Conservation (phyloP, 495 filamentous ascomycete species). For the Symbiotaphrina buchneri region DNA sequence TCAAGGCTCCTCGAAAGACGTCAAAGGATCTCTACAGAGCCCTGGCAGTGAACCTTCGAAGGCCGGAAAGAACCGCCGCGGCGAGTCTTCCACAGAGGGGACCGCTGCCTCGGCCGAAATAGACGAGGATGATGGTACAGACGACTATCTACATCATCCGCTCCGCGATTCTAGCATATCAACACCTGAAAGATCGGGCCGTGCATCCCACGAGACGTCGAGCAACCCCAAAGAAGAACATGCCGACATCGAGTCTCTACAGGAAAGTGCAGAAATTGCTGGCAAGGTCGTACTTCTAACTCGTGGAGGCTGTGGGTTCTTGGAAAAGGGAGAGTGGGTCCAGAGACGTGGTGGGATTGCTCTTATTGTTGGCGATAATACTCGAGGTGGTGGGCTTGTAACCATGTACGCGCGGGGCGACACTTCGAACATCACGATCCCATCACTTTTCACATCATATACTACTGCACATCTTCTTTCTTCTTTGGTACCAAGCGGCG, state of each 20-base stretch:
- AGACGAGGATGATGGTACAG: conserved; percentile 54
- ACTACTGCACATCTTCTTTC: conserved; percentile 89
- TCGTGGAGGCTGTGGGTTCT: conserved; percentile 84
- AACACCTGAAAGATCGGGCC: conserved; percentile 14
- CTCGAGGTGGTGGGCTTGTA: conserved; percentile 60
- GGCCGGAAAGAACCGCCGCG: conserved; percentile 4
- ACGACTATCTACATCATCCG: conserved; percentile 68
- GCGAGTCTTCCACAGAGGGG: not conserved
- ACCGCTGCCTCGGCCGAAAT: not conserved
- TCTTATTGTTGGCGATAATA: conserved; percentile 86
- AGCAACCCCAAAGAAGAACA: conserved; percentile 28
- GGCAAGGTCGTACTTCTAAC: conserved; percentile 82
- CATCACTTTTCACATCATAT: conserved; percentile 81
- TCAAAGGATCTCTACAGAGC: conserved; percentile 6
- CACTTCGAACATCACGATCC: conserved; percentile 84
- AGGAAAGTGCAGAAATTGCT: conserved; percentile 83
- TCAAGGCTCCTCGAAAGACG: conserved; percentile 12
- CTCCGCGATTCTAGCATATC: conserved; percentile 24
- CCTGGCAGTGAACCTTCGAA: conserved; percentile 2
- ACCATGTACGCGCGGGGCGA: conserved; percentile 95
- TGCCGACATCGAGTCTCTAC: conserved; percentile 85
- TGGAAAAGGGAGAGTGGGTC: conserved; percentile 93
- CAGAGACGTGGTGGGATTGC: conserved; percentile 75
- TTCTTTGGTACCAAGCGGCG: conserved; percentile 50
- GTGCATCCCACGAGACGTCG: conserved; percentile 14